Percentiles rank a stretch among this genome's conserved stretches.
phyloP scores from a whole-genome alignment of 345 rosid genomes.

The Arabidopsis thaliana region DNA sequence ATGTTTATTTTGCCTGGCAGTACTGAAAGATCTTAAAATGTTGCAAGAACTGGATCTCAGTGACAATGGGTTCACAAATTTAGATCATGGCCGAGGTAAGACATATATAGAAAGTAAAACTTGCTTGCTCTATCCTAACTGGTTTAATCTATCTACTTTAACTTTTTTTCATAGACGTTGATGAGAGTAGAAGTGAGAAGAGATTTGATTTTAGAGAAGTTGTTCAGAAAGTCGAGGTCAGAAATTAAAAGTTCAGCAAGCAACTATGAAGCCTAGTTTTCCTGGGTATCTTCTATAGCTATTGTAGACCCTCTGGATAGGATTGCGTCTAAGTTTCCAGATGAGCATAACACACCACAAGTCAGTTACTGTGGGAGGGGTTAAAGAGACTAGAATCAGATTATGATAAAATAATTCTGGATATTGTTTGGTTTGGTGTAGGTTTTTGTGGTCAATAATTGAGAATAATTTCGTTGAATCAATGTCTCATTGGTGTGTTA shows the following conservation, averaged over 20 bases:
- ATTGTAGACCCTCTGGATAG: not conserved
- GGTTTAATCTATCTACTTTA: not conserved
- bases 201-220: not conserved
- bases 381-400: not conserved
- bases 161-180: not conserved
- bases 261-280: not conserved
- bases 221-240: not conserved
- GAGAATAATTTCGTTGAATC: not conserved
- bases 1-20: constrained; percentile 11
- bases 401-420: not conserved
- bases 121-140: not conserved
- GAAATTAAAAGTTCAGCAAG: not conserved
- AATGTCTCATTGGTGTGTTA: not conserved
- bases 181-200: constrained; percentile 4
- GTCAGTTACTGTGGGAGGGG: not conserved
- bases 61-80: constrained; percentile 17
- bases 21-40: constrained; percentile 25
- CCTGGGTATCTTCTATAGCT: not conserved
- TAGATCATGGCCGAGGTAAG: constrained; percentile 25
- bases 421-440: not conserved
- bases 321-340: not conserved
- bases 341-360: not conserved
- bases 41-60: constrained; percentile 36
- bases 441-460: constrained; percentile 3
- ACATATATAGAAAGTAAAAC: not conserved